Base-by-base conservation (phyloP, 2,329 filamentous ascomycete genomes). In the Botryosphaeria dothidea region DNA sequence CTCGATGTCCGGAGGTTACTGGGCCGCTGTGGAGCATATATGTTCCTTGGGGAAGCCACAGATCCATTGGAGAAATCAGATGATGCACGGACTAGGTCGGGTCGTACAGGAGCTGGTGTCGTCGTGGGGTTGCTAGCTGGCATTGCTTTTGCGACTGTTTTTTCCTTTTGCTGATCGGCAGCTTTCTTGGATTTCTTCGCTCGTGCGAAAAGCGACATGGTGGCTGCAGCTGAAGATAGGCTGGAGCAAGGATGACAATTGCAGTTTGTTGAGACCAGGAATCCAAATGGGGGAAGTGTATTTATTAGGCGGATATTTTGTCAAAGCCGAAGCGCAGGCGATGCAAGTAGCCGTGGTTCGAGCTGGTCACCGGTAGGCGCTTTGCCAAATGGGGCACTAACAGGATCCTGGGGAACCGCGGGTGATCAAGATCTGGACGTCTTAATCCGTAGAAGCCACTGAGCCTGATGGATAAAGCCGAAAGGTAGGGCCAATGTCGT, bases 181-280 rank as follows among this genome's bases (percentile, higher is more conserved):
- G 70, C 72, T 62, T 73, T 73, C 51, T 72, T 73, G 25, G 48
- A 25, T n/a, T 54, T 54, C 67, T 71, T 76, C 60, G 72, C 63
- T 62, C 70, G 73, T 4, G 72, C 72, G 64, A 75, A 73, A 49
- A 74, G 71, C 21, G 74, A 68, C 76, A 78, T 77, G 41, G 41
- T 49, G 36, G 15, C n/a, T 41, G 13, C 7, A 11, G 51, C 0
- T 41, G 52, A n/a, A n/a, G n/a, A n/a, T n/a, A n/a, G n/a, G n/a
- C n/a, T 29, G 45, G 11, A 43, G 49, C 43, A 29, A 58, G 11
- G 19, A 34, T 34, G 48, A 25, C n/a, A 13, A 31, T 6, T 25
- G 5, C 6, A 23, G 25, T 2, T 9, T 60, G 11, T 17, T 31
- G 11, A 34, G 6, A 3, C 48, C 29, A 19, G 45, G 7, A 51